phyloP scores from a whole-genome alignment of 2,329 filamentous ascomycete genomes.

The Alternaria burnsii region DNA sequence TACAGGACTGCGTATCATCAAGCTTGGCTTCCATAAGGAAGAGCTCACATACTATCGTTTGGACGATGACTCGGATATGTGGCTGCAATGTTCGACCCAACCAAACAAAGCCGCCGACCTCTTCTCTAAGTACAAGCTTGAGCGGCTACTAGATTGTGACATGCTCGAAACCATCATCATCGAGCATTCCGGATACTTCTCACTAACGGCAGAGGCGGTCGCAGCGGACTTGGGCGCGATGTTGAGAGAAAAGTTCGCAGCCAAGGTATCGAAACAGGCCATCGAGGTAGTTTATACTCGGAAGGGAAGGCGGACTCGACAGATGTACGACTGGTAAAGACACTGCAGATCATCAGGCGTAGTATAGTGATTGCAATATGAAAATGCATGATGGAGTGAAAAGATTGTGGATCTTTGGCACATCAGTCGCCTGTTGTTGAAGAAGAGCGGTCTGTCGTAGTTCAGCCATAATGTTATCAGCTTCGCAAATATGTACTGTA shows the following conservation, averaged over 20 bases:
- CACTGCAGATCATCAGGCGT: not conserved
- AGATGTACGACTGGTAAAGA: not conserved
- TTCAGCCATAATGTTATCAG: not conserved
- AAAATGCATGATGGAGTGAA: not conserved
- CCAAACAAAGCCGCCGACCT: accelerated
- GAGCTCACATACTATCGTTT: not conserved
- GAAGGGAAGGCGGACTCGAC: not conserved
- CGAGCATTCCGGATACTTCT: not conserved
- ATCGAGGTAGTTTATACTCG: not conserved
- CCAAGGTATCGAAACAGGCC: not conserved
- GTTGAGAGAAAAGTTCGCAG: not conserved
- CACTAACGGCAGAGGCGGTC: not conserved
- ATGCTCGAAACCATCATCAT: not conserved
- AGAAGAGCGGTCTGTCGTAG: not conserved
- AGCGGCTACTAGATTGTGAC: not conserved
- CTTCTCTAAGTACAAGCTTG: not conserved
- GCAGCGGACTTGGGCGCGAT: not conserved
- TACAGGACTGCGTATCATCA: not conserved
- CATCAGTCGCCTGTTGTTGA: not conserved
- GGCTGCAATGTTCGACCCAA: not conserved
- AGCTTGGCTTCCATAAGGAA: not conserved
- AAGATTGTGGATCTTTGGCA: not conserved
- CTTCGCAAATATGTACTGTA: not conserved
- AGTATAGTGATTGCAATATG: not conserved
- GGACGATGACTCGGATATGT: not conserved